Conservation (phyloP, 805 yeast genomes). For the Pichia ethanolica region DNA sequence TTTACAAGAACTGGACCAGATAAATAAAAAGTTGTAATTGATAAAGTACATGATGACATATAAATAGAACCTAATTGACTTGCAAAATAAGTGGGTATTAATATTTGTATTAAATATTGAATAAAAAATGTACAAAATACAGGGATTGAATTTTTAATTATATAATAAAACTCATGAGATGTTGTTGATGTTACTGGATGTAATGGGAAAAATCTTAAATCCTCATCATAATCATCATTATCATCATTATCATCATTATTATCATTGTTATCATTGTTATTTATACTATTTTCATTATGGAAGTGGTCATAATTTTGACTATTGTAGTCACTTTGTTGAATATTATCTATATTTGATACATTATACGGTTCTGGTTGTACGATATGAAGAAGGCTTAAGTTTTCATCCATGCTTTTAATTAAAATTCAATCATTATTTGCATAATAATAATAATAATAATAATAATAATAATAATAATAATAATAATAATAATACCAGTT, state of each 20-base stretch:
- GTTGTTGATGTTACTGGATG: constrained; percentile 13
- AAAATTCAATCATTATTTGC: too few relatives aligned
- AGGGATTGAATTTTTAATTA: constrained; percentile 42
- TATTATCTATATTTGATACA: too few relatives aligned
- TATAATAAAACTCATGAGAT: constrained; percentile 14
- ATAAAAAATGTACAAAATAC: constrained; percentile 58
- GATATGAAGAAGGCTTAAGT: too few relatives aligned
- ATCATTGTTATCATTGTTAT: not conserved
- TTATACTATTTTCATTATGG: too few relatives aligned
- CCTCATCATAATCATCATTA: not conserved
- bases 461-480: too few relatives aligned
- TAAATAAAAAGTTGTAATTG: constrained; percentile 68
- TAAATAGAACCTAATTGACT: constrained; percentile 60
- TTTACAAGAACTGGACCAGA: constrained; percentile 66
- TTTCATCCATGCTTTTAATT: too few relatives aligned
- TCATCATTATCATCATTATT: not conserved
- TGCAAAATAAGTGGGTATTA: constrained; percentile 65
- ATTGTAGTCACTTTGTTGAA: too few relatives aligned
- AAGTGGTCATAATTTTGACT: too few relatives aligned
- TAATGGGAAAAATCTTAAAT: not conserved
- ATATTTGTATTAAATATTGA: constrained; percentile 63
- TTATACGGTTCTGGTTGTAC: too few relatives aligned
- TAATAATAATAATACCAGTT: too few relatives aligned
- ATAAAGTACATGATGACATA: constrained; percentile 63
- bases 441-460: too few relatives aligned